Evolutionary conservation across 2,329 filamentous ascomycete species (phyloP).

Genomic region (Fusarium torreyae): DNA sequence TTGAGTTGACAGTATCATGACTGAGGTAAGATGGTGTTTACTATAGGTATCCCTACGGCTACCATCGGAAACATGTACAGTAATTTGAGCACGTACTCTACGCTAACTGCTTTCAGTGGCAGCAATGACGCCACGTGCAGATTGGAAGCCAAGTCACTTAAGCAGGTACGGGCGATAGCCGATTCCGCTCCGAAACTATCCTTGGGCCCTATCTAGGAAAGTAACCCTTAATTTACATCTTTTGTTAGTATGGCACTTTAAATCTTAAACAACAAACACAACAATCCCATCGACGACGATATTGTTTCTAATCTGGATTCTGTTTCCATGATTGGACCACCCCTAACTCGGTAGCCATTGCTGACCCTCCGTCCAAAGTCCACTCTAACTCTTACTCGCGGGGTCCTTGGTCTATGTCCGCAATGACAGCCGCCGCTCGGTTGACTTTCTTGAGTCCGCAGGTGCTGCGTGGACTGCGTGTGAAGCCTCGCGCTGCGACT

Average conservation of each 20-base stretch:
- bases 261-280: constrained; percentile 3
- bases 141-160: constrained; percentile 34
- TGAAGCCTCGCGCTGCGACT: constrained; percentile 57
- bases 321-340: constrained; percentile 36
- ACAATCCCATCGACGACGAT: constrained; percentile 5
- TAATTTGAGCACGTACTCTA: constrained; percentile 3
- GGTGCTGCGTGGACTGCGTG: constrained; percentile 67
- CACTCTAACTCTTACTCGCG: constrained; percentile 11
- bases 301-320: background rate
- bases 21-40: too few relatives aligned
- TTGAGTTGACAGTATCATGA: background rate
- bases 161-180: constrained; percentile 43
- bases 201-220: background rate
- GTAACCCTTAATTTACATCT: background rate
- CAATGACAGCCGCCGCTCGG: constrained; percentile 75
- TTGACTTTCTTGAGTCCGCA: constrained; percentile 80
- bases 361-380: constrained; percentile 8
- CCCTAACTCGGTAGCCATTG: constrained; percentile 30
- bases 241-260: constrained; percentile 3
- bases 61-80: constrained; percentile 35
- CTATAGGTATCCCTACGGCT: constrained; percentile 29
- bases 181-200: constrained; percentile 41
- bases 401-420: constrained; percentile 19
- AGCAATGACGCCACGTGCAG: constrained; percentile 49
- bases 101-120: constrained; percentile 13